Evolutionary conservation across 495 filamentous ascomycete species (phyloP).

Genomic region (Cercophora scortea): DNA sequence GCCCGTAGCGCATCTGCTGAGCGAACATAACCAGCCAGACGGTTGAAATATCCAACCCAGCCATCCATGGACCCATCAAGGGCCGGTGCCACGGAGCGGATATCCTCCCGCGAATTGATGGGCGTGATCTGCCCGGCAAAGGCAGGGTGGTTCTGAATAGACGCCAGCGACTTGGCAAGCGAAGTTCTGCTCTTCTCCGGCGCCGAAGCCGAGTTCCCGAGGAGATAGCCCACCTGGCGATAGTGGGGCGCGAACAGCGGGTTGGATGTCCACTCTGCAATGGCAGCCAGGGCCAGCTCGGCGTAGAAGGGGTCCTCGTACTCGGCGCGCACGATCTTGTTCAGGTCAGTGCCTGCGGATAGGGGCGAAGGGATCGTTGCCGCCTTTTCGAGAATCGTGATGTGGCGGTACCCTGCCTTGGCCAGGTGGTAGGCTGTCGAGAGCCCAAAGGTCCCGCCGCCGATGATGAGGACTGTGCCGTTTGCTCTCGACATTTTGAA

Average conservation of each 20-base stretch:
- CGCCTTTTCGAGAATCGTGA: conserved; percentile 39
- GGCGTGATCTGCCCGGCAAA: conserved; percentile 29
- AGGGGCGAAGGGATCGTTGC: conserved; percentile 30
- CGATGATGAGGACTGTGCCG: conserved; percentile 29
- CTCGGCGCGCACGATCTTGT: conserved; percentile 49
- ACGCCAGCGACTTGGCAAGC: conserved; percentile 35
- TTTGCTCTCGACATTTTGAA: background rate
- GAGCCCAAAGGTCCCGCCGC: conserved; percentile 43
- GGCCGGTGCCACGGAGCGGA: conserved; percentile 34
- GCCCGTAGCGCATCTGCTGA: conserved; percentile 35
- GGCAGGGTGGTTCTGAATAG: conserved; percentile 28
- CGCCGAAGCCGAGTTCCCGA: conserved; percentile 39
- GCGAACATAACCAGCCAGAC: conserved; percentile 45
- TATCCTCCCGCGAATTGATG: conserved; percentile 26
- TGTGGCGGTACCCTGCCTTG: conserved; percentile 24
- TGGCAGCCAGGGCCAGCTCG: conserved; percentile 38
- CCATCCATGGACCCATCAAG: conserved; percentile 40
- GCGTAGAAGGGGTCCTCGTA: conserved; percentile 49
- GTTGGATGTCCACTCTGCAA: conserved; percentile 36
- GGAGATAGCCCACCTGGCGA: conserved; percentile 47
- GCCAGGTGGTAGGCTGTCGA: conserved; percentile 43
- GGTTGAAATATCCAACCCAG: conserved; percentile 50
- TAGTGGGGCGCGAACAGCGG: conserved; percentile 46
- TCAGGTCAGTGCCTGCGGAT: conserved; percentile 45
- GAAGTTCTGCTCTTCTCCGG: conserved; percentile 40